Evolutionary conservation across 2,329 filamentous ascomycete genomes (phyloP).

Genomic region (Coniochaeta ligniaria): DNA sequence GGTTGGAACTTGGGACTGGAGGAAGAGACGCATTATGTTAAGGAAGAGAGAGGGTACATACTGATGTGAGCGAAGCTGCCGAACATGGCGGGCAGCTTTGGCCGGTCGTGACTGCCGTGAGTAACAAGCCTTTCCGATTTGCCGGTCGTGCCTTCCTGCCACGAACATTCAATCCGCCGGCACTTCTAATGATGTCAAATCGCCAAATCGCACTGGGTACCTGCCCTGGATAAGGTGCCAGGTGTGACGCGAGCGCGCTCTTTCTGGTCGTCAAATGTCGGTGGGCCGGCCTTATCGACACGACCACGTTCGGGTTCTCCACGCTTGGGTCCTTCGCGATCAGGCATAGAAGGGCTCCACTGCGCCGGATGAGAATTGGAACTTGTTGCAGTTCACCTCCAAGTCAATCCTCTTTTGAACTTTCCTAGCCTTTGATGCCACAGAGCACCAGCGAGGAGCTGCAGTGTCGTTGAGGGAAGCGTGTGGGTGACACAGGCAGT

Average conservation of each 20-base stretch:
- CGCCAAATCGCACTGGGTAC: neutral
- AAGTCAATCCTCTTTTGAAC: neutral
- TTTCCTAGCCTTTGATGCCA: neutral
- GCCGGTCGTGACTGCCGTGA: neutral
- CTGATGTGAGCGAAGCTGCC: conserved; percentile 31
- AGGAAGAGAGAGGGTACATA: conserved; percentile 20
- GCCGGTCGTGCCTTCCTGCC: neutral
- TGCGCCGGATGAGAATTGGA: neutral
- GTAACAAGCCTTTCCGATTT: neutral
- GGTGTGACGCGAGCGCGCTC: neutral
- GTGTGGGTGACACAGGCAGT: neutral
- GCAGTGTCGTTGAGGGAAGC: neutral
- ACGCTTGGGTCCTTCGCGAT: neutral
- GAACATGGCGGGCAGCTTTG: conserved; percentile 28
- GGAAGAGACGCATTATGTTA: neutral
- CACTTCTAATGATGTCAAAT: neutral
- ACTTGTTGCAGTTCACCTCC: neutral
- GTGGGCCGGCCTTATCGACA: neutral
- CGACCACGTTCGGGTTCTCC: no score
- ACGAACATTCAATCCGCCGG: neutral
- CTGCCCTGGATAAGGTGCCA: neutral
- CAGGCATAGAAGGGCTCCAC: neutral
- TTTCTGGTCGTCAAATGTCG: neutral
- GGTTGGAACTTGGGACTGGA: neutral
- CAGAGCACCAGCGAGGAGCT: neutral